phyloP scores from a whole-genome alignment of 768 basidiomycete genomes.

The Coprinellus micaceus region DNA sequence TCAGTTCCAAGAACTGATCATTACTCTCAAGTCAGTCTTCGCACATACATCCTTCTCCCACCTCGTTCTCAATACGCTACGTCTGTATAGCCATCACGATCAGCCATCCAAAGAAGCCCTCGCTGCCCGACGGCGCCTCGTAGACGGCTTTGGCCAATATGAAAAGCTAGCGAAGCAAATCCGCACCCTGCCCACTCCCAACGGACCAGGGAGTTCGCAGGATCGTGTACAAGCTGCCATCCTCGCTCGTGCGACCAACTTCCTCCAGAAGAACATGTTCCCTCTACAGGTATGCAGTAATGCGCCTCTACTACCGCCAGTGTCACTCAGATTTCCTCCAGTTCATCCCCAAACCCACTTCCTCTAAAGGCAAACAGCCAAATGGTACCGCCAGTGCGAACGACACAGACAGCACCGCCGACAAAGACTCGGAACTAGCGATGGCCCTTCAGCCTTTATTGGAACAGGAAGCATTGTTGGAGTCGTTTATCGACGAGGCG shows the following conservation, averaged over 20 bases:
- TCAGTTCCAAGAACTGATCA: constrained; percentile 81
- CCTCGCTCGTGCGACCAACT: constrained; percentile 67
- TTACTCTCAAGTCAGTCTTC: constrained; percentile 57
- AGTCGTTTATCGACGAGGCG: constrained; percentile 88
- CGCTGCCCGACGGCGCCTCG: constrained; percentile 70
- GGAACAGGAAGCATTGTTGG: constrained; percentile 90
- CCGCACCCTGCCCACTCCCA: constrained; percentile 60
- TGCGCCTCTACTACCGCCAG: too few species aligned
- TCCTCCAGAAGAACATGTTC: constrained; percentile 89
- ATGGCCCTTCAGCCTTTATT: constrained; percentile 79
- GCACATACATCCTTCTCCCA: neutral
- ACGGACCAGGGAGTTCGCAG: constrained; percentile 65
- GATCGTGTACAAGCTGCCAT: constrained; percentile 84
- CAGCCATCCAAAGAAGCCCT: constrained; percentile 67
- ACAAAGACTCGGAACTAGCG: constrained; percentile 69
- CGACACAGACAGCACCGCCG: constrained; percentile 31
- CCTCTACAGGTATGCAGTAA: constrained; percentile 62
- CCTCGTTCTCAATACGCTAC: too few species aligned
- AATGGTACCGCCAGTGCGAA: constrained; percentile 13
- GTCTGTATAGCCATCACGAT: constrained; percentile 34
- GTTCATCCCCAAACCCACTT: constrained; percentile 51
- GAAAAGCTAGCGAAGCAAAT: constrained; percentile 87
- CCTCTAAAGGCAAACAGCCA: constrained; percentile 17
- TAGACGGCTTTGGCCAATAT: constrained; percentile 85
- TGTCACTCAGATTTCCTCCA: constrained; percentile 14